These are phyloP conservation scores for Nannizzia gypsea DNA, from an alignment of 2,329 filamentous ascomycete genomes.

Conservation along the genomic window DNA sequence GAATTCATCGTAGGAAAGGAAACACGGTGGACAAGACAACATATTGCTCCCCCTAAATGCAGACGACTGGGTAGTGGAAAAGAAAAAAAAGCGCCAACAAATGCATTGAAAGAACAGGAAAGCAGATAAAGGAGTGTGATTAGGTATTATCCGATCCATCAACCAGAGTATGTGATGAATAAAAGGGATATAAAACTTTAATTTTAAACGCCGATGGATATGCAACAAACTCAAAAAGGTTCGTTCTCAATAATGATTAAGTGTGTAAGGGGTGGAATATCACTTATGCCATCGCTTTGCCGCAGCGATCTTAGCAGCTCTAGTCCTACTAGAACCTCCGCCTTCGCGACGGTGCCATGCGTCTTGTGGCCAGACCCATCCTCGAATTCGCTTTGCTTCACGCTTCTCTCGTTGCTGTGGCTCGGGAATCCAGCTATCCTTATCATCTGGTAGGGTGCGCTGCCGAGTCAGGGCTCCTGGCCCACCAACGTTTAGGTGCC, in stretches of 20 bases:
- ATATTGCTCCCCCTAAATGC: background rate
- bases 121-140: background rate
- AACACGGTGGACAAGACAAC: background rate
- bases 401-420: constrained; percentile 48
- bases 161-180: background rate
- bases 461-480: constrained; percentile 47
- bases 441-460: constrained; percentile 40
- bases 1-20: too few relatives aligned
- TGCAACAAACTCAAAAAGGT: background rate
- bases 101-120: background rate
- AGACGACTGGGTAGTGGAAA: too few relatives aligned
- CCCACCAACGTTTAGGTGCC: constrained; percentile 49
- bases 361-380: constrained; percentile 53
- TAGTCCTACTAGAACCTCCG: constrained; percentile 23
- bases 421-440: constrained; percentile 53
- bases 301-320: constrained; percentile 14
- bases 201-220: background rate
- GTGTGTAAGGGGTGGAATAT: background rate
- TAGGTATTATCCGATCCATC: background rate
- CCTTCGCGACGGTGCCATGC: constrained; percentile 47
- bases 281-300: constrained; percentile 30
- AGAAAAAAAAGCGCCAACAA: background rate
- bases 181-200: background rate
- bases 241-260: background rate
- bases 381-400: constrained; percentile 47